phyloP scores from a whole-genome alignment of 805 yeast genomes.

The Limtongozyma cylindracea region DNA sequence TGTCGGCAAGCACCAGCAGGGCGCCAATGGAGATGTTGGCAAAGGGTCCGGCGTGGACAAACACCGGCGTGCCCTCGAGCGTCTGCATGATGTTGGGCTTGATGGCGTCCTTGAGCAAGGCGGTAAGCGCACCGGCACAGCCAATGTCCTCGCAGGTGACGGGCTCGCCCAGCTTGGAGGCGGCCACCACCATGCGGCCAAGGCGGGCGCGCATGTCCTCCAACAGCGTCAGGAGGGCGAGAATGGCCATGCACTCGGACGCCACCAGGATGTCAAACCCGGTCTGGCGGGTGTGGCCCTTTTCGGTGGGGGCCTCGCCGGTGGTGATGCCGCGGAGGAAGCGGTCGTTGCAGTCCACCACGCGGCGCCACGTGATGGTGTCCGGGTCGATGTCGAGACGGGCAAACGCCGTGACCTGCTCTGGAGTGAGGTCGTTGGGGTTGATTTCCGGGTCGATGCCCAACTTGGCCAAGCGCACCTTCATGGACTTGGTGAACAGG shows the following conservation, averaged over 20 bases:
- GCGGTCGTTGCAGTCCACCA: slow-evolving; percentile 86
- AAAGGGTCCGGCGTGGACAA: slow-evolving; percentile 95
- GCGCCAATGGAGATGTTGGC: slow-evolving; percentile 97
- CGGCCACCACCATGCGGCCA: slow-evolving; percentile 76
- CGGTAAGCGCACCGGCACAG: slow-evolving; percentile 88
- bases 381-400: slow-evolving; percentile 76
- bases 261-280: slow-evolving; percentile 97
- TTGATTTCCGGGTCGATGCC: slow-evolving; percentile 66
- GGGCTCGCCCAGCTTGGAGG: slow-evolving; percentile 49
- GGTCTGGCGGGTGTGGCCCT: slow-evolving; percentile 40
- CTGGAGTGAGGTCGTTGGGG: slow-evolving; percentile 58
- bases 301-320: slow-evolving; percentile 82
- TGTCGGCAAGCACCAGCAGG: slow-evolving; percentile 81
- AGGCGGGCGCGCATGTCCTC: slow-evolving; percentile 71
- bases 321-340: slow-evolving; percentile 70
- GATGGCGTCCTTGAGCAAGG: slow-evolving; percentile 83
- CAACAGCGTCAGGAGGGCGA: slow-evolving; percentile 60
- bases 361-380: slow-evolving; percentile 79
- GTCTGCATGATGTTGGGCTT: slow-evolving; percentile 96
- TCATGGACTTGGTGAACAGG: slow-evolving; percentile 56
- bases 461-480: slow-evolving; percentile 46
- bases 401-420: slow-evolving; percentile 52
- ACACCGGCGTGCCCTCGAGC: slow-evolving; percentile 90
- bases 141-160: slow-evolving; percentile 89
- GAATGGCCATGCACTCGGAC: slow-evolving; percentile 85